These are phyloP conservation scores for Pyricularia sp. DNA, from an alignment of 2,329 filamentous ascomycete genomes.

Conservation along the genomic window DNA sequence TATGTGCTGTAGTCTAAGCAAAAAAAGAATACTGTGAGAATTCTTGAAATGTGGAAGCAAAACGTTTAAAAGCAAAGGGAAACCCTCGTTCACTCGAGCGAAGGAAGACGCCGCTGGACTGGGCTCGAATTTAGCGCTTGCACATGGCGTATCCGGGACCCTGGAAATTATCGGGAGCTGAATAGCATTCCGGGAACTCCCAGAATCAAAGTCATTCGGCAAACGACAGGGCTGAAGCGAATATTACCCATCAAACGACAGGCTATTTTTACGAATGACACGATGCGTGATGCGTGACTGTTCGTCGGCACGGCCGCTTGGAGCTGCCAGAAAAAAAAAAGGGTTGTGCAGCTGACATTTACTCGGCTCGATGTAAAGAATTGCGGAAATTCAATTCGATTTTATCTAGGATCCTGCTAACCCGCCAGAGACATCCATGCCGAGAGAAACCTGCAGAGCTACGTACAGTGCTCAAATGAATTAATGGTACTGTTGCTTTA, in stretches of 20 bases:
- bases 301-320: not conserved
- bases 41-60: not conserved
- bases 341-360: not conserved
- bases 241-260: not conserved
- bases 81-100: not conserved
- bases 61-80: not conserved
- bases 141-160: not conserved
- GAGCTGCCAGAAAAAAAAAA: not conserved
- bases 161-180: slow-evolving; percentile 7
- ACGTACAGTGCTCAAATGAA: not conserved
- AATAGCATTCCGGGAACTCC: slow-evolving; percentile 1
- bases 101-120: not conserved
- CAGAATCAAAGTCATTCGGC: not conserved
- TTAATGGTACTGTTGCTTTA: not conserved
- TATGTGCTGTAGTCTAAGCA: not conserved
- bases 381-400: too few relatives aligned
- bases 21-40: not conserved
- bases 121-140: not conserved
- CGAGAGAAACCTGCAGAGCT: not conserved
- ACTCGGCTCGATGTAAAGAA: not conserved
- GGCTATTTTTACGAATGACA: not conserved
- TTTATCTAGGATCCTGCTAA: not conserved
- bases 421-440: not conserved
- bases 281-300: not conserved
- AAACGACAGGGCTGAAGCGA: not conserved